These are phyloP conservation scores for Biscutella laevigata DNA, from an alignment of 441 rosid species.

Conservation along the genomic window DNA sequence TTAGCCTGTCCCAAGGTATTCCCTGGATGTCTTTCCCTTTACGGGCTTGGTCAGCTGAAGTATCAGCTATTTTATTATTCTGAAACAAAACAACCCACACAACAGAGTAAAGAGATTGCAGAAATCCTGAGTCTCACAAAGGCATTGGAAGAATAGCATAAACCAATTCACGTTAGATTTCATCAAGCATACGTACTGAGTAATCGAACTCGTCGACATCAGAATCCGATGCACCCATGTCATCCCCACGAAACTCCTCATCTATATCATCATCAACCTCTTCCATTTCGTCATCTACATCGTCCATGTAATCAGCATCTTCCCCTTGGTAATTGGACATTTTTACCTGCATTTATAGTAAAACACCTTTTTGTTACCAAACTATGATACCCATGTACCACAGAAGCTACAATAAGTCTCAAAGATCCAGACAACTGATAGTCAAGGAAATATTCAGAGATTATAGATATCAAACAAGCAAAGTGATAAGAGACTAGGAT, in stretches of 20 bases:
- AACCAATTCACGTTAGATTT: background rate
- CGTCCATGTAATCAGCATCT: constrained; percentile 53
- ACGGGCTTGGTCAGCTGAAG: constrained; percentile 56
- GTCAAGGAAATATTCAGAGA: background rate
- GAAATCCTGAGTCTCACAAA: background rate
- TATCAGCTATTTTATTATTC: constrained; percentile 44
- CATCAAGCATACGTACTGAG: constrained; percentile 30
- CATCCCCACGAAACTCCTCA: constrained; percentile 41
- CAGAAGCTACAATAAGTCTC: background rate
- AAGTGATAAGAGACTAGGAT: background rate
- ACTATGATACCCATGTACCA: background rate
- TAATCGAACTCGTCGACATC: constrained; percentile 56
- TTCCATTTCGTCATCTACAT: constrained; percentile 46
- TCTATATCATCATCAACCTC: constrained; percentile 28
- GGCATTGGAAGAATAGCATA: background rate
- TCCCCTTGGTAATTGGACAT: constrained; percentile 60
- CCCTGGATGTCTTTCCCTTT: constrained; percentile 54
- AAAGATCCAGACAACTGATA: background rate
- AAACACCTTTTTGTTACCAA: background rate
- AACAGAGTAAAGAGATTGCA: background rate
- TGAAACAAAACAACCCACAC: constrained; percentile 14
- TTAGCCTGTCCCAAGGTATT: constrained; percentile 54
- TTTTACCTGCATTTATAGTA: background rate
- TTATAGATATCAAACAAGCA: too few species aligned
- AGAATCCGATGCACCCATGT: constrained; percentile 44